These are phyloP conservation scores for Rhododendron mucronatum DNA, from an alignment of 148 eudicot genomes.

Conservation along the genomic window DNA sequence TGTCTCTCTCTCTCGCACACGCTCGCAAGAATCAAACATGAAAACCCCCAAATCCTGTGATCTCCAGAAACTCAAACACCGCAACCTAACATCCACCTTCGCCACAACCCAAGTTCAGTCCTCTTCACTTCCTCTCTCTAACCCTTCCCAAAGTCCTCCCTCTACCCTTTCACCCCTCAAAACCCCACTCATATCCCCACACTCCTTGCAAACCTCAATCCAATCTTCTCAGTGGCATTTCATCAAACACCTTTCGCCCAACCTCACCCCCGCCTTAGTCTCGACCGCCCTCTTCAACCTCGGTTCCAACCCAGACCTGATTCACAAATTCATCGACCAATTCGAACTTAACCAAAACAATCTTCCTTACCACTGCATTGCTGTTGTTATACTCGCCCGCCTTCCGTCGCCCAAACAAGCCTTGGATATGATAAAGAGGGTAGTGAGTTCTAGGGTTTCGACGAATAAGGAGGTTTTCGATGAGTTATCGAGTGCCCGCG, in stretches of 20 bases:
- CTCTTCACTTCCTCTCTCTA: background rate
- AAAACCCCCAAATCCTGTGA: conserved; percentile 16
- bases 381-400: conserved; percentile 40
- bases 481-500: conserved; percentile 32
- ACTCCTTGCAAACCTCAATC: conserved; percentile 23
- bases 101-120: conserved; percentile 6
- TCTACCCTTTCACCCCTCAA: background rate
- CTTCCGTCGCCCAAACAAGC: conserved; percentile 35
- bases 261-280: conserved; percentile 33
- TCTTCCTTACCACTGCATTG: conserved; percentile 31
- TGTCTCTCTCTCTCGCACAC: background rate
- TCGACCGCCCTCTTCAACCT: conserved; percentile 36
- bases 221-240: conserved; percentile 57
- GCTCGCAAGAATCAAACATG: conserved; percentile 9
- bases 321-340: conserved; percentile 30
- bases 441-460: conserved; percentile 15
- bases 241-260: conserved; percentile 44
- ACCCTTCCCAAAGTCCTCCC: background rate
- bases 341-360: conserved; percentile 20
- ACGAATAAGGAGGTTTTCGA: conserved; percentile 23
- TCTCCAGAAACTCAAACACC: conserved; percentile 5
- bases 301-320: conserved; percentile 35
- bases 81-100: conserved; percentile 1
- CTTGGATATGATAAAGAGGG: conserved; percentile 25
- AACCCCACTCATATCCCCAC: conserved; percentile 13